These are phyloP conservation scores for Fremontodendron californicum DNA, from an alignment of 345 rosid genomes.

Conservation along the genomic window DNA sequence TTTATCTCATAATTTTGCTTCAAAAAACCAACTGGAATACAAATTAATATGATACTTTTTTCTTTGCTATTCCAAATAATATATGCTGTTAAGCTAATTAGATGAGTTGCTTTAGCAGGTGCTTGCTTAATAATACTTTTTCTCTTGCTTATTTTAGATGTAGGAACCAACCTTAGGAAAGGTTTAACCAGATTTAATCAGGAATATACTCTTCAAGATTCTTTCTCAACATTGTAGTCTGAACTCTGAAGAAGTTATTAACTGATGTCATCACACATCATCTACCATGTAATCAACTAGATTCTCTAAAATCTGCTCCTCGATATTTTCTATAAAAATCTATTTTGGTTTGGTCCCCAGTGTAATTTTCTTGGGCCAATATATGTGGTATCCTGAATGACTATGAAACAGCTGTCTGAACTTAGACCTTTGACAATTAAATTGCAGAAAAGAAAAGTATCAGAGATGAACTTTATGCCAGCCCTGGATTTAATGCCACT, in stretches of 20 bases:
- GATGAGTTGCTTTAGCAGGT: not conserved
- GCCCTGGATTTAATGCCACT: conserved; percentile 19
- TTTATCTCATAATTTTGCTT: too few species aligned
- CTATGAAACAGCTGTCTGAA: not conserved
- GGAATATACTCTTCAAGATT: not conserved
- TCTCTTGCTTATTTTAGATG: not conserved
- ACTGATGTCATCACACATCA: conserved; percentile 5
- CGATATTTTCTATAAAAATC: conserved; percentile 19
- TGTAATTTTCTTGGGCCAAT: not conserved
- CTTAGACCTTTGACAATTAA: conserved; percentile 9
- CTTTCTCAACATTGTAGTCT: not conserved
- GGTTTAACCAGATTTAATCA: not conserved
- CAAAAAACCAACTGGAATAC: too few species aligned
- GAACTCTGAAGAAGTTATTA: not conserved
- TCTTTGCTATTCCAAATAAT: not conserved
- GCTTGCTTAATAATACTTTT: too few species aligned
- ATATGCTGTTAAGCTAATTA: not conserved
- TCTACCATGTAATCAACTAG: not conserved
- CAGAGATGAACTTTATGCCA: conserved; percentile 8
- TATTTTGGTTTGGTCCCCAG: conserved; percentile 26
- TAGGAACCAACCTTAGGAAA: not conserved
- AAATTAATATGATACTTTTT: too few species aligned
- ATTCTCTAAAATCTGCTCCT: conserved; percentile 1
- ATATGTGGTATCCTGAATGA: not conserved
- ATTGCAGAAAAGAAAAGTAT: conserved; percentile 11